Conservation (phyloP, 2,329 filamentous ascomycete species). For the Aspergillus novoparasiticus region DNA sequence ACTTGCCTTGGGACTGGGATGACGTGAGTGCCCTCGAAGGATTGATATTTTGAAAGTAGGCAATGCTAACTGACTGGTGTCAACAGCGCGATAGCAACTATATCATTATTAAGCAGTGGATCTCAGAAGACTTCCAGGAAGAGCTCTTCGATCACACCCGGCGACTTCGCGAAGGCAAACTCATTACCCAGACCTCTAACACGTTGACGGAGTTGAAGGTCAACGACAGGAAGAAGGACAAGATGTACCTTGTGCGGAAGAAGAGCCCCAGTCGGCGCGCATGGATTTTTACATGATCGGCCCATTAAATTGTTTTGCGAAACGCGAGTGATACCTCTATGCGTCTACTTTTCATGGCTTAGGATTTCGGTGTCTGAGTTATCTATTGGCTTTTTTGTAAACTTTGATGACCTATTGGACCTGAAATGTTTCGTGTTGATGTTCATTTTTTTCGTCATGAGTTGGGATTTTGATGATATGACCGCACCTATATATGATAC, state of each 20-base stretch:
- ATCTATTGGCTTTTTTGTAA: background rate
- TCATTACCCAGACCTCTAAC: constrained; percentile 38
- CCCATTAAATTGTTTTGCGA: background rate
- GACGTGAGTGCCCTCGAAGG: constrained; percentile 38
- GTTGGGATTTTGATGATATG: constrained; percentile 22
- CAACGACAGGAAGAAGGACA: constrained; percentile 47
- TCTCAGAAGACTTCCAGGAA: constrained; percentile 71
- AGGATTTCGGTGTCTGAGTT: constrained; percentile 11
- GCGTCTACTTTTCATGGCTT: constrained; percentile 9
- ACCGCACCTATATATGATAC: constrained; percentile 24
- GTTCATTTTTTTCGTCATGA: constrained; percentile 18
- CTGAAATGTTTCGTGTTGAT: constrained; percentile 10
- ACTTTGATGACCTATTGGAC: background rate
- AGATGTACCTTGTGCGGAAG: constrained; percentile 50
- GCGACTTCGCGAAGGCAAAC: constrained; percentile 59
- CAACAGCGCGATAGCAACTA: constrained; percentile 62
- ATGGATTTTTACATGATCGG: constrained; percentile 38
- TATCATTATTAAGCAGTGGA: constrained; percentile 72
- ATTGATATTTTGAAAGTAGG: background rate
- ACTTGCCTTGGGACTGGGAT: constrained; percentile 50
- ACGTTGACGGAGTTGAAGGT: constrained; percentile 45
- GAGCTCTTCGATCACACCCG: constrained; percentile 72
- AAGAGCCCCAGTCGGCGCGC: constrained; percentile 41
- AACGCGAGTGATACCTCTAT: constrained; percentile 9
- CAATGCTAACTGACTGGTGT: constrained; percentile 5